Evolutionary conservation across 208 protist species (phyloP).

Genomic region (Crithidia bombi): DNA sequence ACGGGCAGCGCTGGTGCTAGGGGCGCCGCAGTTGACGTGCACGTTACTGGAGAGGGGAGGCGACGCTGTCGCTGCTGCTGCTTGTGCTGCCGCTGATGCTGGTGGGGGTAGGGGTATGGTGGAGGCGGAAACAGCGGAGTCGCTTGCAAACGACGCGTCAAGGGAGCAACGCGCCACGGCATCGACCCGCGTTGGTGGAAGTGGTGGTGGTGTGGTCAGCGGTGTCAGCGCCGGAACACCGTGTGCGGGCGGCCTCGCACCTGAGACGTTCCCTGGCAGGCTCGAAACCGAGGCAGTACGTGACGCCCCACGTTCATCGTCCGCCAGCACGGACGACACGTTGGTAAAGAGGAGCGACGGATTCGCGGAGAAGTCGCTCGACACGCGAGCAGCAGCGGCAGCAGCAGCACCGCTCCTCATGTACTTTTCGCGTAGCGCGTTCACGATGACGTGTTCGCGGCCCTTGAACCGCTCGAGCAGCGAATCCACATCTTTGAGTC

Average conservation of each 20-base stretch:
- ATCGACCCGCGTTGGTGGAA: background rate
- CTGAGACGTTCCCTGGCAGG: background rate
- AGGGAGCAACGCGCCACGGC: background rate
- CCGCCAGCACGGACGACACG: background rate
- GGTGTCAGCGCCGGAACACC: slow-evolving; percentile 2
- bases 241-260: background rate
- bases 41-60: background rate
- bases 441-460: slow-evolving; percentile 51
- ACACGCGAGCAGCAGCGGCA: background rate
- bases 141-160: background rate
- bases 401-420: slow-evolving; percentile 1
- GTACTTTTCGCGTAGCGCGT: slow-evolving; percentile 51
- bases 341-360: slow-evolving; percentile 3
- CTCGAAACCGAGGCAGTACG: background rate
- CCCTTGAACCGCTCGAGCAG: slow-evolving; percentile 56
- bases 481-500: slow-evolving; percentile 53
- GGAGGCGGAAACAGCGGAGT: background rate
- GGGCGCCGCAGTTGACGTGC: background rate
- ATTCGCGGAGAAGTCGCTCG: background rate
- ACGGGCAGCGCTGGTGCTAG: background rate
- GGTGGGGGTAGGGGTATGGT: background rate
- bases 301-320: background rate
- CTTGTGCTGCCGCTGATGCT: background rate
- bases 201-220: background rate
- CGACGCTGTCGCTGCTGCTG: background rate